Evolutionary conservation across 1,284 basidiomycete species (phyloP).

Genomic region (Marasmius tenuissimus): DNA sequence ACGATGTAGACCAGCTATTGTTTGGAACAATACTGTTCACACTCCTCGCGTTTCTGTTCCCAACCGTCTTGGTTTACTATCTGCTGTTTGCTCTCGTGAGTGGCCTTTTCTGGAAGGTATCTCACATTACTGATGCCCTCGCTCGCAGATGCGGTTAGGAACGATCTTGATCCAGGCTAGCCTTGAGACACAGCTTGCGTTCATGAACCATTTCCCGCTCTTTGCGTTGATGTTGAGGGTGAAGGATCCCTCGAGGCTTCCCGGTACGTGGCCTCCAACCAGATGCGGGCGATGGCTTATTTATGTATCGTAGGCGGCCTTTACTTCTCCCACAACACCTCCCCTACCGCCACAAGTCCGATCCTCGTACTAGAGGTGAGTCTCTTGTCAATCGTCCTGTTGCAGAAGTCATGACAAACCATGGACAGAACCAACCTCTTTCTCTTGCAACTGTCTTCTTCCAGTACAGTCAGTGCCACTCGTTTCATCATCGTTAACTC

Average conservation of each 20-base stretch:
- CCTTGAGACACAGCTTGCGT: slow-evolving; percentile 65
- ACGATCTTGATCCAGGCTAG: slow-evolving; percentile 60
- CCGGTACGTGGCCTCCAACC: slow-evolving; percentile 49
- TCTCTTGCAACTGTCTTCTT: slow-evolving; percentile 44
- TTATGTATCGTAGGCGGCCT: slow-evolving; percentile 30
- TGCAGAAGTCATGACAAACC: neutral
- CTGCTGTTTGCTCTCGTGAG: slow-evolving; percentile 76
- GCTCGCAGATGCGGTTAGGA: slow-evolving; percentile 56
- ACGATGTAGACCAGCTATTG: slow-evolving; percentile 91
- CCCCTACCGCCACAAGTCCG: neutral
- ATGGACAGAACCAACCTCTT: slow-evolving; percentile 41
- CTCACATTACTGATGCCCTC: slow-evolving; percentile 3
- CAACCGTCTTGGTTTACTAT: slow-evolving; percentile 89
- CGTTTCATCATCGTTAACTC: neutral
- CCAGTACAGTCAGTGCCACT: slow-evolving; percentile 41
- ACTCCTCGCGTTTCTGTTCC: slow-evolving; percentile 85
- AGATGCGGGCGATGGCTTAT: no score
- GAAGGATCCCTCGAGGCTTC: slow-evolving; percentile 84
- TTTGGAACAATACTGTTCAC: slow-evolving; percentile 96
- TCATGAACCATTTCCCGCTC: slow-evolving; percentile 90
- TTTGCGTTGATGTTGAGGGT: slow-evolving; percentile 85
- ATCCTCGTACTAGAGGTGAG: slow-evolving; percentile 29
- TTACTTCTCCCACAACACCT: slow-evolving; percentile 23
- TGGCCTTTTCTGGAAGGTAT: slow-evolving; percentile 8
- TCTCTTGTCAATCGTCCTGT: slow-evolving; percentile 9